A percentile compares a stretch with the other conserved stretches of the same genome.
phyloP scores from a whole-genome alignment of 345 rosid species.

The Geranium rotundifolium region DNA sequence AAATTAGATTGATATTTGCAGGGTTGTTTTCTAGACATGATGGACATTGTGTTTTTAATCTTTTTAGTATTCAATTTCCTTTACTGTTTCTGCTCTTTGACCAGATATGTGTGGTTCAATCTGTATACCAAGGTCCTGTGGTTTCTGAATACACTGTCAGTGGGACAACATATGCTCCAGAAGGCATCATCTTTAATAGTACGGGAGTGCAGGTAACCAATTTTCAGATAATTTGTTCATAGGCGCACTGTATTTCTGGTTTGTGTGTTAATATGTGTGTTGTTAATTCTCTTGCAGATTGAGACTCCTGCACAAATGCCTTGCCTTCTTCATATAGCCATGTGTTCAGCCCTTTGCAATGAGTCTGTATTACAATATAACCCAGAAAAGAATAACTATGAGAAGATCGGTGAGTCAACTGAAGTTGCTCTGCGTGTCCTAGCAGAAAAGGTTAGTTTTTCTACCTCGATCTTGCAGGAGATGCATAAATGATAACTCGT shows the following conservation, averaged over 20 bases:
- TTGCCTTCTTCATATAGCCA: constrained; percentile 86
- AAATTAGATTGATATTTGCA: background rate
- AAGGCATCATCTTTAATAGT: constrained; percentile 68
- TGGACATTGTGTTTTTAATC: background rate
- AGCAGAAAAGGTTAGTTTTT: constrained; percentile 72
- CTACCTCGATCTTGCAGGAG: background rate
- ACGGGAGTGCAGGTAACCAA: constrained; percentile 51
- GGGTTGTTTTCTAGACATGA: background rate
- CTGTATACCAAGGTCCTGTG: constrained; percentile 51
- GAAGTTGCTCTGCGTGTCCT: constrained; percentile 96
- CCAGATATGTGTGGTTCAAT: constrained; percentile 82
- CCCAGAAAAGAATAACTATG: constrained; percentile 80
- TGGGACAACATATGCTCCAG: constrained; percentile 98
- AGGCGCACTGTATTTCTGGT: background rate
- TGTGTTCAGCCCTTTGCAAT: constrained; percentile 95
- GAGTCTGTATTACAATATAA: constrained; percentile 91
- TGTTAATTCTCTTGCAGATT: constrained; percentile 45
- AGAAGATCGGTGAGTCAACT: constrained; percentile 97
- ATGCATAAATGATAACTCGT: background rate
- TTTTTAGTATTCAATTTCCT: background rate
- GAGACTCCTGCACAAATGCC: constrained; percentile 88
- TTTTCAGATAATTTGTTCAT: background rate
- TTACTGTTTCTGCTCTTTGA: constrained; percentile 8
- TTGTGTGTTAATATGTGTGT: background rate
- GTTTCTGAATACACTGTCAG: constrained; percentile 66